phyloP scores from a whole-genome alignment of 2,329 filamentous ascomycete species.

The Aspergillus brasiliensis region DNA sequence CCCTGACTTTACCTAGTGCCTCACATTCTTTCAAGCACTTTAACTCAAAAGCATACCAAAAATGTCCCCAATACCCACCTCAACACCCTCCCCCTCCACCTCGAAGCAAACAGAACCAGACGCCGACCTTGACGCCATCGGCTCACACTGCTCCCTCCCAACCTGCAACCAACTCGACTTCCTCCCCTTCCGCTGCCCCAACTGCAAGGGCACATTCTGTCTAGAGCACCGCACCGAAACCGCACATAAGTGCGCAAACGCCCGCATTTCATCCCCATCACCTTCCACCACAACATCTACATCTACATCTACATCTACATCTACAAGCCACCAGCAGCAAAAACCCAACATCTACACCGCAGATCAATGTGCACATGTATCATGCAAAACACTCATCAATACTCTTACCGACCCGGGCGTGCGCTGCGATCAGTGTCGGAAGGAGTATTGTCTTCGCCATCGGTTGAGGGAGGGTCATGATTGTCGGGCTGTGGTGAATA shows the following conservation, averaged over 20 bases:
- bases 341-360: constrained; percentile 60
- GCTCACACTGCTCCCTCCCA: constrained; percentile 84
- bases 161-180: constrained; percentile 97
- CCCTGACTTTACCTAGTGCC: background rate
- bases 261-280: constrained; percentile 31
- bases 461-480: constrained; percentile 70
- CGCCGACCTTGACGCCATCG: constrained; percentile 80
- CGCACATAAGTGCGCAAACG: constrained; percentile 70
- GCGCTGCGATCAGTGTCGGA: constrained; percentile 52
- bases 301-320: constrained; percentile 23
- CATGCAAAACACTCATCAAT: constrained; percentile 57
- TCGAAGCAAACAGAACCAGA: constrained; percentile 39
- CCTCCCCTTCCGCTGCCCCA: constrained; percentile 90
- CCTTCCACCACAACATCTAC: constrained; percentile 25
- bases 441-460: constrained; percentile 55
- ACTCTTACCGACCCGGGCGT: constrained; percentile 54
- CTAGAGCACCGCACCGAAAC: constrained; percentile 90
- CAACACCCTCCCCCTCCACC: constrained; percentile 32
- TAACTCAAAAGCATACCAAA: too few relatives aligned
- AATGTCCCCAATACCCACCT: background rate
- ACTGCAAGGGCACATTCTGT: constrained; percentile 81
- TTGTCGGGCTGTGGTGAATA: constrained; percentile 65
- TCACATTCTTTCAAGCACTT: background rate
- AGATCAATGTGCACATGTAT: constrained; percentile 51
- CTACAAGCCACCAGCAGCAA: constrained; percentile 33